A percentile compares a stretch with the other conserved stretches of the same genome.
These are phyloP conservation scores for Thelephora terrestris DNA, from an alignment of 1,284 basidiomycete genomes.

Conservation along the genomic window DNA sequence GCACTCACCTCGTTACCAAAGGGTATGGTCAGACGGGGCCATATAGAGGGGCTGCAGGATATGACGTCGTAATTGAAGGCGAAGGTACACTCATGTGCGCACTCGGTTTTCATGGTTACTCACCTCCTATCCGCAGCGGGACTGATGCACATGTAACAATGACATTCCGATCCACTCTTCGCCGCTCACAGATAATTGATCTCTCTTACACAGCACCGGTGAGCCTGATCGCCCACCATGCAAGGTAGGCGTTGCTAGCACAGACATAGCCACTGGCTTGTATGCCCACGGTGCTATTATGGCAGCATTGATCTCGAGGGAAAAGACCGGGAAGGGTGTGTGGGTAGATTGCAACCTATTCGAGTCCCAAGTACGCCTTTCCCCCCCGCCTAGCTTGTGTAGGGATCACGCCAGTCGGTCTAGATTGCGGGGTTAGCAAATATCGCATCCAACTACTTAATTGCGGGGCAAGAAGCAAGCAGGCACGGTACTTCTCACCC, in stretches of 20 bases:
- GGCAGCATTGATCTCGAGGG: constrained; percentile 77
- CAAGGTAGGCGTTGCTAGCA: constrained; percentile 84
- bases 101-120: not conserved
- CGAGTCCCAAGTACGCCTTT: constrained; percentile 59
- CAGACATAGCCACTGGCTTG: constrained; percentile 88
- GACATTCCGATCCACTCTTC: not conserved
- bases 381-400: constrained; percentile 10
- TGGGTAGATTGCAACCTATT: constrained; percentile 90
- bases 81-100: not conserved
- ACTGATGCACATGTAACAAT: constrained; percentile 81
- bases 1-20: constrained; percentile 19
- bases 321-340: constrained; percentile 79
- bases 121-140: constrained; percentile 51
- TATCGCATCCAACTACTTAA: constrained; percentile 89
- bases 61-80: constrained; percentile 72
- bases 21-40: constrained; percentile 95
- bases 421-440: constrained; percentile 89
- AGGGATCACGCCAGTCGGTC: constrained; percentile 2
- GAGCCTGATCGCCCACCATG: constrained; percentile 82
- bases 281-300: constrained; percentile 91
- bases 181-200: constrained; percentile 3
- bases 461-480: constrained; percentile 78
- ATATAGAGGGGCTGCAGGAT: constrained; percentile 74
- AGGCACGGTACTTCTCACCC: constrained; percentile 89
- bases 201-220: constrained; percentile 55